Conservation (phyloP, 371 early-diverging fungal species). For the Umbelopsis sp. region DNA sequence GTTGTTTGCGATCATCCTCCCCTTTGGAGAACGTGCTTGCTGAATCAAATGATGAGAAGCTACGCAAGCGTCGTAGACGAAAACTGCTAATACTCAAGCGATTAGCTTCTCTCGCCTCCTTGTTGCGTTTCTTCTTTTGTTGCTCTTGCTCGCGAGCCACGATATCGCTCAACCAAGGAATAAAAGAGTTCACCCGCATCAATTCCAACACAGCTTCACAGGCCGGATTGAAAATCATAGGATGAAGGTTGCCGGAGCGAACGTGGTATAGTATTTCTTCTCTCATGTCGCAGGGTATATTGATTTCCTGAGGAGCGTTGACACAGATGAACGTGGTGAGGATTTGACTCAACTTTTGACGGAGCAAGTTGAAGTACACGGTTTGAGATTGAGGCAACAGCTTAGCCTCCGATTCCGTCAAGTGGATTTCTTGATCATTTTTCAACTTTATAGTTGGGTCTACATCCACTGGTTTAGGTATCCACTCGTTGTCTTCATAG, state of each 20-base stretch:
- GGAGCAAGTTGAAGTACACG: conserved; percentile 6
- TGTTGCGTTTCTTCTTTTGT: conserved; percentile 5
- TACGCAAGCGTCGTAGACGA: conserved; percentile 7
- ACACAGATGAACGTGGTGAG: conserved; percentile 39
- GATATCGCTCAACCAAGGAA: conserved; percentile 37
- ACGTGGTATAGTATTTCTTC: conserved; percentile 40
- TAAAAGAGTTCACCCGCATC: conserved; percentile 52
- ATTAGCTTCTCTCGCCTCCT: conserved; percentile 16
- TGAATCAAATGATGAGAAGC: conserved; percentile 10
- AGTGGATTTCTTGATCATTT: not conserved
- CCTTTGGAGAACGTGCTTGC: conserved; percentile 9
- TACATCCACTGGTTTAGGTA: conserved; percentile 10
- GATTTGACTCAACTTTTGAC: conserved; percentile 23
- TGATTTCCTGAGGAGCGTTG: conserved; percentile 53
- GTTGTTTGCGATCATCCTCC: conserved; percentile 10
- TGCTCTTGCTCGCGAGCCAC: conserved; percentile 4
- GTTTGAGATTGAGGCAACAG: not conserved
- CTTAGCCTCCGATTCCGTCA: not conserved
- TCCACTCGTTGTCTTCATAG: conserved; percentile 6
- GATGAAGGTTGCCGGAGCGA: conserved; percentile 28
- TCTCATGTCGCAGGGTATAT: conserved; percentile 55
- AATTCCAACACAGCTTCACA: conserved; percentile 46
- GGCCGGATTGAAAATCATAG: conserved; percentile 39
- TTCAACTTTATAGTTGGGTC: not conserved
- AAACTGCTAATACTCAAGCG: conserved; percentile 13